Evolutionary conservation across 169 alveolate species (phyloP).

Genomic region (Plasmodium relictum): DNA sequence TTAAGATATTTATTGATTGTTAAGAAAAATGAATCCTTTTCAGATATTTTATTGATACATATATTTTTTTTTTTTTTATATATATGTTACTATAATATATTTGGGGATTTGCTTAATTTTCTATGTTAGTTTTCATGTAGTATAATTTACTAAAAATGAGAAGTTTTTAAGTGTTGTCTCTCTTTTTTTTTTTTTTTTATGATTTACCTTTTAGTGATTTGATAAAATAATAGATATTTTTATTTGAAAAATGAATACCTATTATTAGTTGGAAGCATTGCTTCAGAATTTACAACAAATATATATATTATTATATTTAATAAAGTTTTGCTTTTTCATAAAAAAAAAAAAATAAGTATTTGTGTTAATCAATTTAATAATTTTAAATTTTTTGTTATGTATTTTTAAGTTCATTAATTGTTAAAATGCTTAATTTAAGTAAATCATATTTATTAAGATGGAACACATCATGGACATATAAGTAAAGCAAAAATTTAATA

Average conservation of each 20-base stretch:
- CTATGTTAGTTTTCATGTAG: conserved; percentile 6
- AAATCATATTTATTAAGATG: conserved; percentile 40
- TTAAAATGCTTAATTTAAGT: conserved; percentile 51
- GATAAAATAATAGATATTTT: conserved; percentile 12
- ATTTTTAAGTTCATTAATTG: conserved; percentile 11
- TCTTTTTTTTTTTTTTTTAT: conserved; percentile 9
- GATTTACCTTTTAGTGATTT: conserved; percentile 21
- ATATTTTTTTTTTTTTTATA: background rate
- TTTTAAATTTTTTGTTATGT: conserved; percentile 2
- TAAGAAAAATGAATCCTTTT: no score
- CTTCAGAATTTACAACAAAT: no score
- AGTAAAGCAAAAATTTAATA: conserved; percentile 60
- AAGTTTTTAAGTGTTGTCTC: conserved; percentile 19
- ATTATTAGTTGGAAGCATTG: background rate
- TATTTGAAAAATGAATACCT: conserved; percentile 14
- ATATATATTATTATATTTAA: background rate
- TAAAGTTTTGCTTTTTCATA: background rate
- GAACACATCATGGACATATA: conserved; percentile 77
- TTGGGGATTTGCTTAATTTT: conserved; percentile 10
- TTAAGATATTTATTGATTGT: no score
- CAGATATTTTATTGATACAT: no score
- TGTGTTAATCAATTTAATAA: background rate
- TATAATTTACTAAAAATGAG: conserved; percentile 29
- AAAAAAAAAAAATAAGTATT: background rate
- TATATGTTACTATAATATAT: background rate